Evolutionary conservation across 129 eudicot species (phyloP).

Genomic region (Chrysanthemum seticuspe): DNA sequence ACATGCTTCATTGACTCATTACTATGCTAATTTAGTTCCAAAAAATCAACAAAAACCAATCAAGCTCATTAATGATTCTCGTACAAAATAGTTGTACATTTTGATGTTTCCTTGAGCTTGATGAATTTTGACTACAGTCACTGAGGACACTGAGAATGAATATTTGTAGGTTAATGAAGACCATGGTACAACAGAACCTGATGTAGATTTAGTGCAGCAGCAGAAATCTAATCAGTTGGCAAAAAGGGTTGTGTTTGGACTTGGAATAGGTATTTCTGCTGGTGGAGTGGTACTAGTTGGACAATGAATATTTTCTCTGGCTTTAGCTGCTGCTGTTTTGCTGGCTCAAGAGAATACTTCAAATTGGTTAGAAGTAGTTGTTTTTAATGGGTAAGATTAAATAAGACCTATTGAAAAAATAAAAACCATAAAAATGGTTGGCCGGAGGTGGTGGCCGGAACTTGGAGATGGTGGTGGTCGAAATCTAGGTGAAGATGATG

Average conservation of each 20-base stretch:
- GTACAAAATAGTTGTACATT: neutral
- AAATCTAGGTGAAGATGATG: too few relatives aligned
- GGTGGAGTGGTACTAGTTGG: conserved; percentile 88
- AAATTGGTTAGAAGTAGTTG: conserved; percentile 31
- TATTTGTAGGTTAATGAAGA: conserved; percentile 50
- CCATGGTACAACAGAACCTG: conserved; percentile 27
- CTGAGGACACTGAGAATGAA: conserved; percentile 28
- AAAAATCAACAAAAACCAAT: too few relatives aligned
- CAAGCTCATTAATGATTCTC: too few relatives aligned
- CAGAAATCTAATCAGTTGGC: conserved; percentile 70
- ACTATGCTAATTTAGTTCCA: too few relatives aligned
- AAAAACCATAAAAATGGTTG: too few relatives aligned
- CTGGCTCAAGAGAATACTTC: conserved; percentile 89
- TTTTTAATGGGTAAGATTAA: too few relatives aligned
- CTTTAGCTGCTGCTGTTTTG: conserved; percentile 72
- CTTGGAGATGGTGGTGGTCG: too few relatives aligned
- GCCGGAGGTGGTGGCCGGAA: too few relatives aligned
- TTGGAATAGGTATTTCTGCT: conserved; percentile 75
- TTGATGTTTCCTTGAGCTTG: neutral
- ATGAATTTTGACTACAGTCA: conserved; percentile 11
- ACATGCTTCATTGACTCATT: too few relatives aligned
- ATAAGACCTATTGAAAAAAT: too few relatives aligned
- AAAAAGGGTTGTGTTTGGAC: conserved; percentile 75
- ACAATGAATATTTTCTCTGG: conserved; percentile 84
- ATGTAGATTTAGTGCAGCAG: conserved; percentile 31